A percentile compares a stretch with the other conserved stretches of the same genome.
phyloP scores from a whole-genome alignment of 345 rosid genomes.

The Trapa incisa region DNA sequence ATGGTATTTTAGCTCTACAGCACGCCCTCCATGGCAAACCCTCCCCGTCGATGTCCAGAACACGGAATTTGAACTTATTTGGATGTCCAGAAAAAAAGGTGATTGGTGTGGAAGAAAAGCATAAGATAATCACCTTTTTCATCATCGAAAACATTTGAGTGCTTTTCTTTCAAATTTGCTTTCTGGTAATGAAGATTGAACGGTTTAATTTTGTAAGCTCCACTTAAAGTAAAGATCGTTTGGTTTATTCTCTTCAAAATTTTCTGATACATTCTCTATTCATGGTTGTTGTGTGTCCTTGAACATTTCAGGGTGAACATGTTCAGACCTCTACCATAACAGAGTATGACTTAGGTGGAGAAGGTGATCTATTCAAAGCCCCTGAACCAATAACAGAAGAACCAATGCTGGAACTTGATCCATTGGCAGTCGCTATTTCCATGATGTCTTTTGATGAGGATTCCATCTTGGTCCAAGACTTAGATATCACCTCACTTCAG shows the following conservation, averaged over 20 bases:
- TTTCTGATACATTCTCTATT: neutral
- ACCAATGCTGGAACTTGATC: constrained; percentile 44
- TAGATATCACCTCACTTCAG: constrained; percentile 57
- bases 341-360: constrained; percentile 81
- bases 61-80: constrained; percentile 1
- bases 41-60: neutral
- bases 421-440: constrained; percentile 62
- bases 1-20: neutral
- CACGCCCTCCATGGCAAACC: no score
- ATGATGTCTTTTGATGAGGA: constrained; percentile 81
- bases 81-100: constrained; percentile 2
- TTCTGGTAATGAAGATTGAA: neutral
- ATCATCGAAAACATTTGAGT: neutral
- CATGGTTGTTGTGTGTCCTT: neutral
- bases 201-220: neutral
- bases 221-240: neutral
- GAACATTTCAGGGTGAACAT: constrained; percentile 31
- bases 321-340: constrained; percentile 34
- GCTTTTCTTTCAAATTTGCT: neutral
- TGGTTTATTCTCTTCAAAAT: neutral
- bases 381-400: constrained; percentile 80
- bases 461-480: constrained; percentile 42
- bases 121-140: neutral
- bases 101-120: neutral
- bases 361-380: constrained; percentile 86